phyloP scores from a whole-genome alignment of 768 basidiomycete species.

The Tylopilus felleus region DNA sequence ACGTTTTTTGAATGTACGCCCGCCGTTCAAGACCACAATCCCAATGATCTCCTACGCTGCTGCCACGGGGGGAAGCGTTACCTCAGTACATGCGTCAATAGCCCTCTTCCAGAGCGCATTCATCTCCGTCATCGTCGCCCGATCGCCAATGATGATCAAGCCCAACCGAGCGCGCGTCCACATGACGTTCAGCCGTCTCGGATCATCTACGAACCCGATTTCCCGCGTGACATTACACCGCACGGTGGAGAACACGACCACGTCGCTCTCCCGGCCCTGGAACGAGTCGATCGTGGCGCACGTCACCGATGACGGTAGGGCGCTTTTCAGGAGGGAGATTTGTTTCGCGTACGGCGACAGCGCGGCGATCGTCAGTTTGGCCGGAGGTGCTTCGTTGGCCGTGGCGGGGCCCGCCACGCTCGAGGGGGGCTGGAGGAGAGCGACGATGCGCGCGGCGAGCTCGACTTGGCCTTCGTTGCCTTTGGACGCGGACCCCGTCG shows the following conservation, averaged over 20 bases:
- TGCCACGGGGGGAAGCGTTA: constrained; percentile 10
- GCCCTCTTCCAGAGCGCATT: constrained; percentile 54
- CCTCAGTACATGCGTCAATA: constrained; percentile 31
- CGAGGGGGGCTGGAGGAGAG: constrained; percentile 33
- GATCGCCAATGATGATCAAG: constrained; percentile 59
- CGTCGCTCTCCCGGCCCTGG: constrained; percentile 66
- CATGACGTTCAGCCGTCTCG: constrained; percentile 58
- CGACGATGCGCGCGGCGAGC: constrained; percentile 45
- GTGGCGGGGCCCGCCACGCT: constrained; percentile 19
- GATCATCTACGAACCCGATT: constrained; percentile 63
- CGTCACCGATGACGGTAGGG: constrained; percentile 26
- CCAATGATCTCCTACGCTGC: too few species aligned
- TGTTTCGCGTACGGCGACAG: constrained; percentile 64
- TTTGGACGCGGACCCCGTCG: constrained; percentile 56
- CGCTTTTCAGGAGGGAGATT: constrained; percentile 42
- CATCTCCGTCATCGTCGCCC: constrained; percentile 41
- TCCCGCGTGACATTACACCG: constrained; percentile 57
- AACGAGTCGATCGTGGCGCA: constrained; percentile 41
- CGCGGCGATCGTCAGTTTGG: constrained; percentile 13
- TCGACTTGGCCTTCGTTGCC: constrained; percentile 58
- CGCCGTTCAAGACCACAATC: too few species aligned
- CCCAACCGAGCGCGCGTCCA: constrained; percentile 64
- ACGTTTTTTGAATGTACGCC: too few species aligned
- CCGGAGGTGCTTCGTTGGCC: neutral
- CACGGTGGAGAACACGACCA: constrained; percentile 64